Base-by-base conservation (phyloP, 2,329 filamentous ascomycete species). In the Davidsoniella eucalypti region DNA sequence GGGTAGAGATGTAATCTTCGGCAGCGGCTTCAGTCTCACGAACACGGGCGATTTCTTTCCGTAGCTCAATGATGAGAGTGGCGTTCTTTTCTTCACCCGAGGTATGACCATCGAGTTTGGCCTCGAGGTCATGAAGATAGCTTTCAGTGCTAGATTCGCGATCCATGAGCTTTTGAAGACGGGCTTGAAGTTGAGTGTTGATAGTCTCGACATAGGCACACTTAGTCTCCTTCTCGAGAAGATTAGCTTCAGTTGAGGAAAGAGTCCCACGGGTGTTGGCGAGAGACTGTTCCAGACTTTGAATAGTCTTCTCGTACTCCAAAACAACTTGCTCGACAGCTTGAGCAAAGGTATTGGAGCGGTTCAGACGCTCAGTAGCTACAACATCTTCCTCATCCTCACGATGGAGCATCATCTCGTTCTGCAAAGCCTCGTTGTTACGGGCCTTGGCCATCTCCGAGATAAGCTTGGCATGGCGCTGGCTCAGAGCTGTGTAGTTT, bases 251-350 rank as follows among this genome's bases (percentile, higher is more conserved):
- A 0, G 84, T 88, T 55, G 70, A 82, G 9, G 92, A 83, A 25
- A 98, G 71, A 0, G 85, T 87, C 33, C 84, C 74, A 52, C 92
- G 78, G 1, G 92, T 96, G 59, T 80, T 92, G 0, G 88, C 88
- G 12, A 98, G 75, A 1, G 88, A 95, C 47, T 87, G 80, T 64
- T 98, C 92, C 14, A 98, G 74, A 49, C 78, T 83, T 63, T 96
- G 88, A 46, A 98, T 98, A 0, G 93, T 98, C 72, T 94, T 96
- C 64, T 98, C 93, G 61, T 98, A 98, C 65, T 98, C 92, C 45
- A 96, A 69, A 2, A 98, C 87, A 18, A 98, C 87, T 60, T 94
- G 85, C 60, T 98, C 92, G 17, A 98, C 90, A 25, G 90, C 90
- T 61, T 94, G 84, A 1, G 90, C 88, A 61, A 98, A 96, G 0